phyloP scores from a whole-genome alignment of 2,329 filamentous ascomycete species.

The Clonostachys rhizophaga region DNA sequence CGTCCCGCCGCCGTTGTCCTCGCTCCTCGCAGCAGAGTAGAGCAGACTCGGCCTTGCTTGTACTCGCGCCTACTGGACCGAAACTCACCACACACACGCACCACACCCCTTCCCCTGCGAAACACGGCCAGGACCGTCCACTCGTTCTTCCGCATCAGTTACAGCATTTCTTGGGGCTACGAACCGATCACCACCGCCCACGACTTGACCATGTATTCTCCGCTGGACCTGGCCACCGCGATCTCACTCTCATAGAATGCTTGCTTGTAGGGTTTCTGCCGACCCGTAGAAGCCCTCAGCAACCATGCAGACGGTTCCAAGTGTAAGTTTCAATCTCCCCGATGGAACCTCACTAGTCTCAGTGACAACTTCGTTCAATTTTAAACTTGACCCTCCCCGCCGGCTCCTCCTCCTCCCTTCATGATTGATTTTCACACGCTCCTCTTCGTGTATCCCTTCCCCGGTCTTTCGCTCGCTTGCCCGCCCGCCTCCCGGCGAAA shows the following conservation, averaged over 20 bases:
- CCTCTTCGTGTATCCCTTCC: slow-evolving; percentile 1
- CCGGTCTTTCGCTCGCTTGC: not conserved
- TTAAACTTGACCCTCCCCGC: slow-evolving; percentile 1
- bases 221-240: slow-evolving; percentile 16
- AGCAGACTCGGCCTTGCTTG: too few relatives aligned
- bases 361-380: not conserved
- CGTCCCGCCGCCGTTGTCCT: too few relatives aligned
- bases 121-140: too few relatives aligned
- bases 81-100: too few relatives aligned
- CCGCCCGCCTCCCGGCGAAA: not conserved
- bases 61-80: too few relatives aligned
- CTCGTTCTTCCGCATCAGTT: too few relatives aligned
- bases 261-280: slow-evolving; percentile 24
- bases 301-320: slow-evolving; percentile 51
- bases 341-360: not conserved
- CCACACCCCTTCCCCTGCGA: too few relatives aligned
- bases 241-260: slow-evolving; percentile 24
- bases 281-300: slow-evolving; percentile 31
- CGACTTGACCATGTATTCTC: slow-evolving; percentile 18
- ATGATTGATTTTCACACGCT: slow-evolving; percentile 9
- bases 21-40: too few relatives aligned
- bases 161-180: too few relatives aligned
- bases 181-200: not conserved
- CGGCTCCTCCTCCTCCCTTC: slow-evolving; percentile 1
- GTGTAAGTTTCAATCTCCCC: slow-evolving; percentile 27